These are phyloP conservation scores for Magnusiomyces suaveolens DNA, from an alignment of 1,139 yeast species.

Conservation along the genomic window DNA sequence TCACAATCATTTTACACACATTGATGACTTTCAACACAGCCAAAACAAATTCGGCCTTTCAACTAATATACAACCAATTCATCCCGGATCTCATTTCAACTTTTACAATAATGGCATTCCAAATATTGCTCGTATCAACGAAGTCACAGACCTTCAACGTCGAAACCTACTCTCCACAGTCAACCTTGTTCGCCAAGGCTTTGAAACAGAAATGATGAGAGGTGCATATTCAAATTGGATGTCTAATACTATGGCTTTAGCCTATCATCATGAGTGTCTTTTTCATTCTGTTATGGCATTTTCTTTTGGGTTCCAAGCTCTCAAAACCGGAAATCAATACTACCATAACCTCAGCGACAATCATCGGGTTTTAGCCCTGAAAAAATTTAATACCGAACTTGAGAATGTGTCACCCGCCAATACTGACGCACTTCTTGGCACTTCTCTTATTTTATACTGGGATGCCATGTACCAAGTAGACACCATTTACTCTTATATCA, in stretches of 20 bases:
- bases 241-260: conserved; percentile 19
- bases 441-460: conserved; percentile 29
- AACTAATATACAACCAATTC: neutral
- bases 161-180: conserved; percentile 8
- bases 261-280: conserved; percentile 23
- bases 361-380: conserved; percentile 26
- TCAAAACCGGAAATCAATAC: conserved; percentile 19
- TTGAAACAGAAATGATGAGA: conserved; percentile 28
- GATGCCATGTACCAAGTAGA: conserved; percentile 28
- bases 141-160: conserved; percentile 10
- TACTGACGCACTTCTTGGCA: conserved; percentile 25
- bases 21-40: neutral
- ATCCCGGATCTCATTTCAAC: neutral
- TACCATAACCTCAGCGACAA: conserved; percentile 20
- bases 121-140: neutral
- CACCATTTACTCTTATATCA: conserved; percentile 23
- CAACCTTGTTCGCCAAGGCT: conserved; percentile 20
- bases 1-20: neutral
- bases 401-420: conserved; percentile 18
- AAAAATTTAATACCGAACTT: conserved; percentile 23
- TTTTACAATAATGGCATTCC: conserved; percentile 2
- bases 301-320: conserved; percentile 24
- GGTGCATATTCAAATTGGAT: conserved; percentile 27
- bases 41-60: neutral
- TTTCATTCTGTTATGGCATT: conserved; percentile 29